These are phyloP conservation scores for Naganishia sp. DNA, from an alignment of 1,284 basidiomycete genomes.

Conservation along the genomic window DNA sequence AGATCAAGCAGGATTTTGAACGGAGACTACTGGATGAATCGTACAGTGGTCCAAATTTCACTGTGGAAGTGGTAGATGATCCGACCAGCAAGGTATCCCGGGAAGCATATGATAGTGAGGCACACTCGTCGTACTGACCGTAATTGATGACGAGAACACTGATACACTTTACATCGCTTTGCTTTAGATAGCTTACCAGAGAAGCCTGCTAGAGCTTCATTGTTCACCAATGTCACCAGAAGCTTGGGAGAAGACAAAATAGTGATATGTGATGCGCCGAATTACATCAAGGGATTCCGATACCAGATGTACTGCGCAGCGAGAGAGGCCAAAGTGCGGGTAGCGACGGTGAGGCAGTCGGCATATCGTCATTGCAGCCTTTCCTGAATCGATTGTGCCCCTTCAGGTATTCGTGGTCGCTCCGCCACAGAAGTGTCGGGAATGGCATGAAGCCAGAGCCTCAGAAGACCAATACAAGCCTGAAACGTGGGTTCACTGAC, in stretches of 20 bases:
- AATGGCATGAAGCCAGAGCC: conserved; percentile 68
- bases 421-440: conserved; percentile 74
- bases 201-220: conserved; percentile 80
- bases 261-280: conserved; percentile 84
- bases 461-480: conserved; percentile 63
- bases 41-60: conserved; percentile 61
- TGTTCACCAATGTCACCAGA: conserved; percentile 84
- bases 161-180: background rate
- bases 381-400: no score
- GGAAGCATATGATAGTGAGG: conserved; percentile 72
- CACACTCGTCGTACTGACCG: background rate
- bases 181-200: conserved; percentile 72
- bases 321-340: conserved; percentile 78
- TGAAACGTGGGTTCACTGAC: conserved; percentile 65
- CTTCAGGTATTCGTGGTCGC: conserved; percentile 58
- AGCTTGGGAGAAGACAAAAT: conserved; percentile 71
- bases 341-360: conserved; percentile 70
- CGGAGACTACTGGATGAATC: conserved; percentile 58
- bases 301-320: conserved; percentile 98
- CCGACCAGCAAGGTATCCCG: conserved; percentile 68
- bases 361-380: background rate
- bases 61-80: conserved; percentile 75
- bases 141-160: background rate
- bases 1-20: conserved; percentile 68
- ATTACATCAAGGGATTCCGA: conserved; percentile 95